Conservation (phyloP, 2,329 filamentous ascomycete genomes). For the Bretziella fagacearum region DNA sequence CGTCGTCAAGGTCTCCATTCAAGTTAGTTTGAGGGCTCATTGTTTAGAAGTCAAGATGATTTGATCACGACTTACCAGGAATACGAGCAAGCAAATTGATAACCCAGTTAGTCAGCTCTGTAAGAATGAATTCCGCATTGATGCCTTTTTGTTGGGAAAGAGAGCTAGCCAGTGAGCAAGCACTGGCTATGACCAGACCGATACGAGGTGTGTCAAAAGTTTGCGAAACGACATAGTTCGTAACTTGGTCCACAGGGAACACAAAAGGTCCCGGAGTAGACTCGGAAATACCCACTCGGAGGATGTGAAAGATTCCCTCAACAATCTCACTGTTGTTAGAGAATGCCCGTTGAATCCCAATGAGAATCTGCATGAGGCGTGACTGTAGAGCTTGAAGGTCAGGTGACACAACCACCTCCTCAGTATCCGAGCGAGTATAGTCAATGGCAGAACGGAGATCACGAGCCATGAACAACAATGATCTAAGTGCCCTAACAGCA, state of each 20-base stretch:
- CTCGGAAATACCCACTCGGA: constrained; percentile 62
- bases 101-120: constrained; percentile 42
- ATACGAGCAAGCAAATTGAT: constrained; percentile 44
- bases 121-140: constrained; percentile 32
- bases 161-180: constrained; percentile 51
- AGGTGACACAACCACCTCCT: constrained; percentile 13
- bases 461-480: constrained; percentile 52
- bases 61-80: constrained; percentile 32
- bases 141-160: constrained; percentile 29
- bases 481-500: constrained; percentile 42
- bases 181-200: constrained; percentile 52
- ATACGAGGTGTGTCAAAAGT: constrained; percentile 45
- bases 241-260: constrained; percentile 48
- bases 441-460: constrained; percentile 55
- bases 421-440: constrained; percentile 23
- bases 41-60: too few relatives aligned
- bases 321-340: constrained; percentile 47
- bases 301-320: constrained; percentile 53
- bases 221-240: constrained; percentile 46
- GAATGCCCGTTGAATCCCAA: constrained; percentile 35
- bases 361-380: constrained; percentile 30
- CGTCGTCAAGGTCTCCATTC: constrained; percentile 49
- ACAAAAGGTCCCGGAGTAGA: constrained; percentile 60
- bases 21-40: too few relatives aligned
- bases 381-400: constrained; percentile 25